Evolutionary conservation across 352 stramenopile species (phyloP).

Genomic region (Globisporangium parvum): DNA sequence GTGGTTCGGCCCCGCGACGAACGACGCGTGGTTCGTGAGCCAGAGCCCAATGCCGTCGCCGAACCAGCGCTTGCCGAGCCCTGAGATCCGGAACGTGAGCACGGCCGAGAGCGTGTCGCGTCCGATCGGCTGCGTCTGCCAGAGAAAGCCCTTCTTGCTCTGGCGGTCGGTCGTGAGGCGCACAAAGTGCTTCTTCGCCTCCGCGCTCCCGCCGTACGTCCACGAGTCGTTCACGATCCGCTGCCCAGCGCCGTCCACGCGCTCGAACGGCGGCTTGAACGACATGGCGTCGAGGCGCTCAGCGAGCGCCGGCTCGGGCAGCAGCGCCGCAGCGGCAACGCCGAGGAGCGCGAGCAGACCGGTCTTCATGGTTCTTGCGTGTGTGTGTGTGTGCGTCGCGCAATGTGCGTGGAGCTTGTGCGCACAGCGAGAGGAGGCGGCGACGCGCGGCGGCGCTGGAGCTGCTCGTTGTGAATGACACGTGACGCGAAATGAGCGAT

Average conservation of each 20-base stretch:
- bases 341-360: not conserved
- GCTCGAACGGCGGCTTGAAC: slow-evolving; percentile 74
- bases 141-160: slow-evolving; percentile 81
- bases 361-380: not conserved
- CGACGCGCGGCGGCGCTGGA: not conserved
- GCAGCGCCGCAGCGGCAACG: not conserved
- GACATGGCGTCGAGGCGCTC: slow-evolving; percentile 59
- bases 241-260: slow-evolving; percentile 47
- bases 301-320: not conserved
- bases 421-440: not conserved
- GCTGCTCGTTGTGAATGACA: not conserved
- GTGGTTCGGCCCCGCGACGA: slow-evolving; percentile 58
- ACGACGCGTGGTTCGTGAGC: slow-evolving; percentile 62
- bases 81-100: slow-evolving; percentile 80
- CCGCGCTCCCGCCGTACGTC: slow-evolving; percentile 60
- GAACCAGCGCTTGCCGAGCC: slow-evolving; percentile 78
- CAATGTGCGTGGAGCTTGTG: not conserved
- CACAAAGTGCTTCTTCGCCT: slow-evolving; percentile 84
- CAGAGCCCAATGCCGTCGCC: slow-evolving; percentile 81
- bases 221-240: slow-evolving; percentile 76
- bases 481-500: not conserved
- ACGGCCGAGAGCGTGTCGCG: slow-evolving; percentile 57
- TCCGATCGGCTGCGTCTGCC: slow-evolving; percentile 48
- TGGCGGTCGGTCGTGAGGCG: slow-evolving; percentile 85
- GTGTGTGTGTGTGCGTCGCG: not conserved